A percentile compares a stretch with the other conserved stretches of the same genome.
phyloP scores from a whole-genome alignment of 1,139 yeast genomes.

The Geotrichum cucujoidarum region DNA sequence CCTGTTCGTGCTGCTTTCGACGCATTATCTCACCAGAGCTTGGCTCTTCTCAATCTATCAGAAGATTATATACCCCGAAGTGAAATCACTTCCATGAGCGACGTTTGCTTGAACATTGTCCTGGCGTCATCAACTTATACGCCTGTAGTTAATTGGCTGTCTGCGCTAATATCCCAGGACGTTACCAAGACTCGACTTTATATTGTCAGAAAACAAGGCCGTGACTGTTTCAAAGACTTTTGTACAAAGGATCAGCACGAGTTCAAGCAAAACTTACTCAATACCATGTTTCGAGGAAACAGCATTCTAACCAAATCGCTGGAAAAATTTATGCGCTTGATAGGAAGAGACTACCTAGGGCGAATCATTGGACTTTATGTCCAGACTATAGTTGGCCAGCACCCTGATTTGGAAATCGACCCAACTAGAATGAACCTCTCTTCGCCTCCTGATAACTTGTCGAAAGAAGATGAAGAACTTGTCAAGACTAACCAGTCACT shows the following conservation, averaged over 20 bases:
- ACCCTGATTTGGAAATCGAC: constrained; percentile 68
- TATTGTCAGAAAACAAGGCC: constrained; percentile 7
- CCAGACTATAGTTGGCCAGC: constrained; percentile 47
- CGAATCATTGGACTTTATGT: constrained; percentile 67
- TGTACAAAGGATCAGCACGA: constrained; percentile 18
- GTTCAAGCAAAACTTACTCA: constrained; percentile 38
- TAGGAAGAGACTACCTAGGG: constrained; percentile 75
- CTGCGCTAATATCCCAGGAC: constrained; percentile 14
- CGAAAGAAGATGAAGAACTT: constrained; percentile 37
- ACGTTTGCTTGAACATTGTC: constrained; percentile 49
- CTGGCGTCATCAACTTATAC: constrained; percentile 39
- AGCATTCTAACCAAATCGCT: constrained; percentile 75
- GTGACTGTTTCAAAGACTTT: constrained; percentile 2
- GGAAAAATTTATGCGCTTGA: constrained; percentile 68
- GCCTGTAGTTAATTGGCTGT: constrained; percentile 27
- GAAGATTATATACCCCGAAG: constrained; percentile 11
- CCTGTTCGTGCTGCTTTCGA: background rate
- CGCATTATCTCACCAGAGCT: constrained; percentile 4
- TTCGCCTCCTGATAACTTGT: constrained; percentile 30
- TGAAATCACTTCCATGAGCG: constrained; percentile 12
- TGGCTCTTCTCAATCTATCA: constrained; percentile 11
- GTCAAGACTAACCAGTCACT: constrained; percentile 50
- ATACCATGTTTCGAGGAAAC: constrained; percentile 80
- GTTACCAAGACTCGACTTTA: constrained; percentile 6
- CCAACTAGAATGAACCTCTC: constrained; percentile 45